phyloP scores from a whole-genome alignment of 2,329 filamentous ascomycete species.

The Fusarium sp. region DNA sequence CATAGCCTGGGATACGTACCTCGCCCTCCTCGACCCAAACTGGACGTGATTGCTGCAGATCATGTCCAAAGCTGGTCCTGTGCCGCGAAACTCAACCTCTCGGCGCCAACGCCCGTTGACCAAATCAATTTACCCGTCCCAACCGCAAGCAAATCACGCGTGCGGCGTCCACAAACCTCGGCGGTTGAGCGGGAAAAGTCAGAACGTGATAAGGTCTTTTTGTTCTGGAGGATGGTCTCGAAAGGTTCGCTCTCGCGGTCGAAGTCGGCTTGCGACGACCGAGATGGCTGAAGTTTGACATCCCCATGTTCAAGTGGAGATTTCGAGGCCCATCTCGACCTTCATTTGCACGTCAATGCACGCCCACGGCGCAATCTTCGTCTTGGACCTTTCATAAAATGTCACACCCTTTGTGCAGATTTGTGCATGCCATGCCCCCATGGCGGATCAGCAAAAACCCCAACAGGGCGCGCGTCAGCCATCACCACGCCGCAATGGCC shows the following conservation, averaged over 20 bases:
- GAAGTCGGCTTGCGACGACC: background rate
- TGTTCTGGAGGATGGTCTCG: background rate
- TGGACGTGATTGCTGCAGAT: conserved; percentile 30
- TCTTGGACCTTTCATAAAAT: conserved; percentile 17
- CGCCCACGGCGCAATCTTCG: conserved; percentile 8
- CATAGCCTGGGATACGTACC: conserved; percentile 15
- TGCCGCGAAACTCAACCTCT: conserved; percentile 2
- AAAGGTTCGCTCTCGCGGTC: background rate
- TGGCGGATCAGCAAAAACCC: background rate
- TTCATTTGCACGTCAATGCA: conserved; percentile 39
- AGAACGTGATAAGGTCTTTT: background rate
- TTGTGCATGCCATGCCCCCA: background rate
- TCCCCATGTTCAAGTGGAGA: conserved; percentile 20
- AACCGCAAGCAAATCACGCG: conserved; percentile 2
- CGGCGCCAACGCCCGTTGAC: conserved; percentile 18
- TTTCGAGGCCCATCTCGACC: conserved; percentile 5
- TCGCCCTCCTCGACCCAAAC: conserved; percentile 22
- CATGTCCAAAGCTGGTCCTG: conserved; percentile 22
- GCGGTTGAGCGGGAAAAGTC: background rate
- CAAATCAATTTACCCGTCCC: conserved; percentile 25
- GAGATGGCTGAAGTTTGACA: conserved; percentile 9
- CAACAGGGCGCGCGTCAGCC: conserved; percentile 24
- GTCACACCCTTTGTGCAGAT: conserved; percentile 9
- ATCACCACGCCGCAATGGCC: conserved; percentile 6
- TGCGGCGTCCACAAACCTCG: background rate